Conservation (phyloP, 2,329 filamentous ascomycete genomes). For the Paecilomyces dactylethromorphus region DNA sequence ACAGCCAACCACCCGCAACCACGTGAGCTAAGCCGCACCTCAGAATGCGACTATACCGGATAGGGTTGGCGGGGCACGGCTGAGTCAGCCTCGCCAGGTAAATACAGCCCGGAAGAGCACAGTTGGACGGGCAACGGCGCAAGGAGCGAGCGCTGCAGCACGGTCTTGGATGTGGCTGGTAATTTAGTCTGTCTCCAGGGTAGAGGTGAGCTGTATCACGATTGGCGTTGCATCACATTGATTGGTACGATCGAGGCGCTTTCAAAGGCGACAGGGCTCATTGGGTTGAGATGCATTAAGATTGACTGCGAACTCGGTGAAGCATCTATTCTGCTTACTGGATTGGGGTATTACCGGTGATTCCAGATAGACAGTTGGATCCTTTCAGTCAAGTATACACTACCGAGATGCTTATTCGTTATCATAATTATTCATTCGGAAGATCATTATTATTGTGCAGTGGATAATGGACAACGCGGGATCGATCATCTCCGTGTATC, state of each 20-base stretch:
- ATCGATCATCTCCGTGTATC: neutral
- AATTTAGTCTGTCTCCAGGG: neutral
- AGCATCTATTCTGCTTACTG: too few species aligned
- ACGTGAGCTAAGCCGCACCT: constrained; percentile 22
- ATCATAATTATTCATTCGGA: neutral
- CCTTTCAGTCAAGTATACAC: too few species aligned
- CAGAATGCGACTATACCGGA: constrained; percentile 3
- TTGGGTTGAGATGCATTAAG: too few species aligned
- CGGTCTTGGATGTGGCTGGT: neutral
- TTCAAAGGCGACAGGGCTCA: too few species aligned
- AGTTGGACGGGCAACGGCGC: constrained; percentile 7
- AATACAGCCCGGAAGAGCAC: neutral
- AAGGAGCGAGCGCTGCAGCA: neutral
- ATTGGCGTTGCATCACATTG: too few species aligned
- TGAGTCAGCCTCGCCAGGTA: neutral
- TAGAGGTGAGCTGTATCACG: neutral
- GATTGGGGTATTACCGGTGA: too few species aligned
- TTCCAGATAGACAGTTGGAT: too few species aligned
- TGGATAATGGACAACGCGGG: neutral
- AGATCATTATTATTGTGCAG: neutral
- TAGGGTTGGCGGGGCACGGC: neutral
- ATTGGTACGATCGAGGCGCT: too few species aligned
- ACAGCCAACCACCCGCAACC: constrained; percentile 11
- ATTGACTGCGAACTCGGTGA: too few species aligned
- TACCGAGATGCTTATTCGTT: neutral